These are phyloP conservation scores for Eucalyptus polybractea DNA, from an alignment of 345 rosid species.

Conservation along the genomic window DNA sequence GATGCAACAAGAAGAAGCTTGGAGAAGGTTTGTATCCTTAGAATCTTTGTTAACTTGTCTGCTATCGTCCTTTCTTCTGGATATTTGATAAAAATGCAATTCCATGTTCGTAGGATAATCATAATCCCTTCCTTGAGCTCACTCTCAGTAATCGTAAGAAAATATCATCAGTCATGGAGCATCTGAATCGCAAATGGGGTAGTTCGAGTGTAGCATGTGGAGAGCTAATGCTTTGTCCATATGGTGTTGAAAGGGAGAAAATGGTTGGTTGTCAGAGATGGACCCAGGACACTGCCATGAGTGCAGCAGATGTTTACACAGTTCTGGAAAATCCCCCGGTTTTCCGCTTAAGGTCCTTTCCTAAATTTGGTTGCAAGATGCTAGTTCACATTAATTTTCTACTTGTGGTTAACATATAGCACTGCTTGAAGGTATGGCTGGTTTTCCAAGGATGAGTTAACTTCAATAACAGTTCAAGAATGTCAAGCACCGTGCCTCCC, in stretches of 20 bases:
- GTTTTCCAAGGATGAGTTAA: constrained; percentile 39
- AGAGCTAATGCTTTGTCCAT: constrained; percentile 78
- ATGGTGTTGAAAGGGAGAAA: constrained; percentile 52
- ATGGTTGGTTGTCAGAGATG: constrained; percentile 47
- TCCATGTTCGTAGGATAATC: constrained; percentile 66
- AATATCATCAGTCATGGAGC: constrained; percentile 92
- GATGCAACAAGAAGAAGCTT: constrained; percentile 75
- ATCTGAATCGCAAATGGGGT: constrained; percentile 96
- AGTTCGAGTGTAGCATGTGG: constrained; percentile 70
- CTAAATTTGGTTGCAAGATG: background rate
- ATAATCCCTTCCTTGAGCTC: constrained; percentile 93
- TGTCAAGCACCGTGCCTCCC: constrained; percentile 19
- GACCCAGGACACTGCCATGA: constrained; percentile 60
- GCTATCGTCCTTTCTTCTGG: background rate
- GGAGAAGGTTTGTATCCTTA: constrained; percentile 57
- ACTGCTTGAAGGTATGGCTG: constrained; percentile 85
- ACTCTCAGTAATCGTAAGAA: constrained; percentile 90
- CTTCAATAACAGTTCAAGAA: constrained; percentile 19
- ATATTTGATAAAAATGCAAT: background rate
- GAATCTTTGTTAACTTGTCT: background rate
- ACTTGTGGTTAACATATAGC: background rate
- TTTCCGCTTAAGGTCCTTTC: constrained; percentile 69
- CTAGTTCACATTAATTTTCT: background rate
- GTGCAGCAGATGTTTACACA: constrained; percentile 69
- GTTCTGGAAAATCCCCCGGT: constrained; percentile 63